Conservation (phyloP, 306 rosid species). For the Rosa chinensis region DNA sequence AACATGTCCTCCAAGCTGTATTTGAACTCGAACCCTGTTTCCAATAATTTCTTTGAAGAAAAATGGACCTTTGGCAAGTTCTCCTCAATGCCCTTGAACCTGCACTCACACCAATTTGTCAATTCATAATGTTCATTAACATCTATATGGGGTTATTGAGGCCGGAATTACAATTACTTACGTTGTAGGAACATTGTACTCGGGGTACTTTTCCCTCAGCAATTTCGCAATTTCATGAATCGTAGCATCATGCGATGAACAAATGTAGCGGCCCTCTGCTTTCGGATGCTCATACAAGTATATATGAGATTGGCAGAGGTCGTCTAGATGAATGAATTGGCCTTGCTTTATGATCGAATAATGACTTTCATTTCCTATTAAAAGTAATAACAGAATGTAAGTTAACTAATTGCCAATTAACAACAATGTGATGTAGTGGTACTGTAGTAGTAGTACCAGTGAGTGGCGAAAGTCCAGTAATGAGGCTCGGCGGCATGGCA, state of each 20-base stretch:
- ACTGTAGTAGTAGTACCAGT: constrained; percentile 8
- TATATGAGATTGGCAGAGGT: constrained; percentile 64
- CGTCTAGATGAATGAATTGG: constrained; percentile 66
- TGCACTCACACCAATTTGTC: not conserved
- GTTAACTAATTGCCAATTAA: not conserved
- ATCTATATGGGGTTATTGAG: not conserved
- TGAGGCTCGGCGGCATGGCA: constrained; percentile 72
- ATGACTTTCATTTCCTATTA: constrained; percentile 56
- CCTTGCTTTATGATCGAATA: constrained; percentile 62
- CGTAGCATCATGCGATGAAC: constrained; percentile 51
- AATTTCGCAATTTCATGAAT: constrained; percentile 59
- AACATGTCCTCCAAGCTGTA: constrained; percentile 74
- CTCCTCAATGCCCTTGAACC: constrained; percentile 64
- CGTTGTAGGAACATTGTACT: constrained; percentile 61
- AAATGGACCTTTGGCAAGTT: constrained; percentile 47
- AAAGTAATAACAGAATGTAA: not conserved
- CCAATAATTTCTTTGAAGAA: constrained; percentile 60
- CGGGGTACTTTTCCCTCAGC: constrained; percentile 47
- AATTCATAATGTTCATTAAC: not conserved
- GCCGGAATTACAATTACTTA: constrained; percentile 28
- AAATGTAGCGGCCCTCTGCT: constrained; percentile 71
- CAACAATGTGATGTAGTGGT: not conserved
- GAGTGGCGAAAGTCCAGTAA: constrained; percentile 61
- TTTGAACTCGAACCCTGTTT: constrained; percentile 63
- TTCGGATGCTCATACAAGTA: constrained; percentile 58